phyloP scores from a whole-genome alignment of 2,329 filamentous ascomycete genomes.

The Trichoderma sp. region DNA sequence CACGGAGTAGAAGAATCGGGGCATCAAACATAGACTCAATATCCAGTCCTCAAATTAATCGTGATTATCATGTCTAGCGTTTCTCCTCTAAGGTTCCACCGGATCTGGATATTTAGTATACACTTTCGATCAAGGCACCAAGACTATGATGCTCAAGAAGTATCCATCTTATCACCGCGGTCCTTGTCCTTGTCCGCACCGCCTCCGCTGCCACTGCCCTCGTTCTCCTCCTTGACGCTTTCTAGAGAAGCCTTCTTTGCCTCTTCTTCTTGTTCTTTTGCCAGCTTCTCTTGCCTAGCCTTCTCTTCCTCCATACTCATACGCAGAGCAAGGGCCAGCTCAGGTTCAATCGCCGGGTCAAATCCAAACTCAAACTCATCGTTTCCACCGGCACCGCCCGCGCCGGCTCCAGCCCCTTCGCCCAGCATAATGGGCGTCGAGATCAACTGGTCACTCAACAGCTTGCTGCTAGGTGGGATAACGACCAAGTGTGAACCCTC shows the following conservation, averaged over 20 bases:
- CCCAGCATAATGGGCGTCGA: conserved; percentile 86
- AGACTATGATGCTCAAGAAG: conserved; percentile 47
- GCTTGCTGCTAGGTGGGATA: conserved; percentile 84
- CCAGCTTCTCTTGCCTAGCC: conserved; percentile 83
- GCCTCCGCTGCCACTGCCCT: conserved; percentile 48
- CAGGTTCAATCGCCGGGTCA: conserved; percentile 87
- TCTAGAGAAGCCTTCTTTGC: conserved; percentile 74
- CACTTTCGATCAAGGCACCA: conserved; percentile 33
- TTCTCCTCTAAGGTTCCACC: conserved; percentile 6
- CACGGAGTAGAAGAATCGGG: background rate
- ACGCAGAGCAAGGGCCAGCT: conserved; percentile 86
- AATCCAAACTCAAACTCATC: conserved; percentile 75
- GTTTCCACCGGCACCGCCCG: conserved; percentile 56
- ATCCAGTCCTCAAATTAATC: conserved; percentile 13
- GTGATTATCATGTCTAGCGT: conserved; percentile 13
- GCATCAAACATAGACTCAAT: background rate
- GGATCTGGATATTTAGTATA: conserved; percentile 30
- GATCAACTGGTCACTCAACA: conserved; percentile 89
- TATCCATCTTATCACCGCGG: conserved; percentile 82
- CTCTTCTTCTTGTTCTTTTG: conserved; percentile 68
- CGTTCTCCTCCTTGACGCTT: conserved; percentile 76
- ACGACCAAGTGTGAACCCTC: conserved; percentile 90
- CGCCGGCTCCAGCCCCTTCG: conserved; percentile 61
- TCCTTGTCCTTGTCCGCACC: conserved; percentile 42
- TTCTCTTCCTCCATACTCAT: conserved; percentile 99